Evolutionary conservation across 2,329 filamentous ascomycete genomes (phyloP).

Genomic region (Colletotrichum nymphaeae): DNA sequence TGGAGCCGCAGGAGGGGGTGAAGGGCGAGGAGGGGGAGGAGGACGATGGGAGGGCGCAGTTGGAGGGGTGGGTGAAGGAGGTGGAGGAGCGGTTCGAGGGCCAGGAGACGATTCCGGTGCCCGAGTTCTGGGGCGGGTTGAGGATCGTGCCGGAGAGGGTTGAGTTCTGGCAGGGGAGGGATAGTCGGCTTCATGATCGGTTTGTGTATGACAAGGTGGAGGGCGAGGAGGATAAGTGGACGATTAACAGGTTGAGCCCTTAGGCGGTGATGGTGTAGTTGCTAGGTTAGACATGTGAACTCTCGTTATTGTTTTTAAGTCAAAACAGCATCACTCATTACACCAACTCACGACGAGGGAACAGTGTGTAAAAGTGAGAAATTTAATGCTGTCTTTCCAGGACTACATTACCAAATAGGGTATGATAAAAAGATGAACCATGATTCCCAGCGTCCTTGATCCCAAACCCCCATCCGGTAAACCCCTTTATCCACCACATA

Average conservation of each 20-base stretch:
- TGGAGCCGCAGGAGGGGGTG: constrained; percentile 57
- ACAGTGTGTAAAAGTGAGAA: not conserved
- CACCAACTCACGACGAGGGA: not conserved
- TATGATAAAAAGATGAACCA: constrained; percentile 14
- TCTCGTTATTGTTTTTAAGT: not conserved
- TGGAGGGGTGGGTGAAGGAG: constrained; percentile 83
- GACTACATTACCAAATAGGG: constrained; percentile 33
- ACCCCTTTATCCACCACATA: not conserved
- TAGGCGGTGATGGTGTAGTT: constrained; percentile 46
- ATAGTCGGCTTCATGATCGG: constrained; percentile 91
- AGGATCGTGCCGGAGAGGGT: constrained; percentile 86
- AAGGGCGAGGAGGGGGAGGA: constrained; percentile 41
- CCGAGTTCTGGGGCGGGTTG: constrained; percentile 94
- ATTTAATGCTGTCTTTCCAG: constrained; percentile 6
- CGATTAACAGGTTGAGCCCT: constrained; percentile 79
- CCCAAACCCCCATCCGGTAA: not conserved
- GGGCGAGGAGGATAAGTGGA: constrained; percentile 65
- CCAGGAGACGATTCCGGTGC: constrained; percentile 84
- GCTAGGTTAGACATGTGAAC: too few species aligned
- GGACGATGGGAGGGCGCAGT: constrained; percentile 76
- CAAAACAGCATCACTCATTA: not conserved
- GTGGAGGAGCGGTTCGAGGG: constrained; percentile 81
- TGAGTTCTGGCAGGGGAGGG: constrained; percentile 96
- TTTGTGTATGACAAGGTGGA: constrained; percentile 82
- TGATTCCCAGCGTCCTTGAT: constrained; percentile 2